phyloP scores from a whole-genome alignment of 345 rosid species.

The Euphorbia tirucalli region DNA sequence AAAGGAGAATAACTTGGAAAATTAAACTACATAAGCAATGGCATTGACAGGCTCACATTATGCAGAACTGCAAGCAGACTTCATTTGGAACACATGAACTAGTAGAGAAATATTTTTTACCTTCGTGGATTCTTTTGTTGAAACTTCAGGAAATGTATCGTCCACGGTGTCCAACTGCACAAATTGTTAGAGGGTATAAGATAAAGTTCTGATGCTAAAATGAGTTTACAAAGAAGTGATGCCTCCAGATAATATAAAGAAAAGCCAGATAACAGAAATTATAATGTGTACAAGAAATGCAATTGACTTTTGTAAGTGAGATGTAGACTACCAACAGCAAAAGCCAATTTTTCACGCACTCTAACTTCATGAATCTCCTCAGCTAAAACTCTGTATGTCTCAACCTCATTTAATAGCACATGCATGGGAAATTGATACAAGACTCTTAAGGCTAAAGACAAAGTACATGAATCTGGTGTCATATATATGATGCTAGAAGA shows the following conservation, averaged over 20 bases:
- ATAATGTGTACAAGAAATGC: not conserved
- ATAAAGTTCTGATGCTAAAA: conserved; percentile 5
- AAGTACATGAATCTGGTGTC: not conserved
- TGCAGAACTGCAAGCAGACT: not conserved
- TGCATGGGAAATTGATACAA: not conserved
- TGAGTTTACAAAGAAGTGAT: conserved; percentile 6
- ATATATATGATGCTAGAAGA: not conserved
- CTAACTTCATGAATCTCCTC: not conserved
- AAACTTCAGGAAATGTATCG: conserved; percentile 55
- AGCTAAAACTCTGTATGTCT: not conserved
- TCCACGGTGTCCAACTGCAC: conserved; percentile 71
- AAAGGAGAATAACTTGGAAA: conserved; percentile 1
- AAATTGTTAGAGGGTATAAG: conserved; percentile 15
- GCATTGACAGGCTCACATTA: not conserved
- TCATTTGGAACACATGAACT: not conserved
- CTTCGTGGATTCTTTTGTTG: conserved; percentile 43
- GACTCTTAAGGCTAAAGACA: not conserved
- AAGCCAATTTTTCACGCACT: not conserved
- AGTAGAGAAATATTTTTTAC: conserved; percentile 31
- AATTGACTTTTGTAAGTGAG: not conserved
- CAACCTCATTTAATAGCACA: not conserved
- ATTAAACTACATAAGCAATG: not conserved
- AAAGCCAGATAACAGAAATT: not conserved
- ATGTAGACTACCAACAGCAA: not conserved
- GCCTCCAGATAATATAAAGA: conserved; percentile 2